Evolutionary conservation across 768 basidiomycete genomes (phyloP).

Genomic region (Mycena rebaudengoi): DNA sequence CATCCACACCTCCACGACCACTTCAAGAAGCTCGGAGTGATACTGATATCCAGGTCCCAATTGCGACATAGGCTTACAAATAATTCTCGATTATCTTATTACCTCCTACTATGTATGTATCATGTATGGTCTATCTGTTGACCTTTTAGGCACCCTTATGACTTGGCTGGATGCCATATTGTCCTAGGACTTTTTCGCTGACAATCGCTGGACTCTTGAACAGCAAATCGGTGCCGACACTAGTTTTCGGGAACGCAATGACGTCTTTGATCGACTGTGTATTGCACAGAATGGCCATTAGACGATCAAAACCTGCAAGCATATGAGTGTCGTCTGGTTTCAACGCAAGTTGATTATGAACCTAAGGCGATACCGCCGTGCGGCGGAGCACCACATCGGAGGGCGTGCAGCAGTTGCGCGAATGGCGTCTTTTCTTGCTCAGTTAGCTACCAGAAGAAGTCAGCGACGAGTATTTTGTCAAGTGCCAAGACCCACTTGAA

Average conservation of each 20-base stretch:
- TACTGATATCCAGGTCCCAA: slow-evolving; percentile 32
- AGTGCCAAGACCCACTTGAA: slow-evolving; percentile 65
- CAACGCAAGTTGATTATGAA: slow-evolving; percentile 36
- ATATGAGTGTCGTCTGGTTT: slow-evolving; percentile 12
- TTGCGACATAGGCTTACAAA: slow-evolving; percentile 23
- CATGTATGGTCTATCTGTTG: slow-evolving; percentile 29
- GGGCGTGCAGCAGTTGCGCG: slow-evolving; percentile 84
- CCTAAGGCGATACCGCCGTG: slow-evolving; percentile 96
- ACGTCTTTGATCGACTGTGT: slow-evolving; percentile 92
- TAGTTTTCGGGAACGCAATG: slow-evolving; percentile 95
- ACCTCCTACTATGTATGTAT: slow-evolving; percentile 14
- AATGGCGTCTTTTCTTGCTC: slow-evolving; percentile 80
- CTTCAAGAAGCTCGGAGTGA: slow-evolving; percentile 34
- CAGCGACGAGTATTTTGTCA: slow-evolving; percentile 6
- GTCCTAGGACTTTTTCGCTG: slow-evolving; percentile 57
- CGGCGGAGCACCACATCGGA: slow-evolving; percentile 91
- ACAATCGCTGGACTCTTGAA: slow-evolving; percentile 87
- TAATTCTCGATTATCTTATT: slow-evolving; percentile 22
- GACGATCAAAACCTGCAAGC: slow-evolving; percentile 84
- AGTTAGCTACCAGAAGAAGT: slow-evolving; percentile 60
- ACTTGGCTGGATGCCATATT: slow-evolving; percentile 66
- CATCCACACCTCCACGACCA: slow-evolving; percentile 30
- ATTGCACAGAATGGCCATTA: slow-evolving; percentile 91
- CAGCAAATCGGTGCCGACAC: slow-evolving; percentile 82
- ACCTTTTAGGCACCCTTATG: slow-evolving; percentile 33